Evolutionary conservation across 2,329 filamentous ascomycete genomes (phyloP).

Genomic region (Alternaria sp.): DNA sequence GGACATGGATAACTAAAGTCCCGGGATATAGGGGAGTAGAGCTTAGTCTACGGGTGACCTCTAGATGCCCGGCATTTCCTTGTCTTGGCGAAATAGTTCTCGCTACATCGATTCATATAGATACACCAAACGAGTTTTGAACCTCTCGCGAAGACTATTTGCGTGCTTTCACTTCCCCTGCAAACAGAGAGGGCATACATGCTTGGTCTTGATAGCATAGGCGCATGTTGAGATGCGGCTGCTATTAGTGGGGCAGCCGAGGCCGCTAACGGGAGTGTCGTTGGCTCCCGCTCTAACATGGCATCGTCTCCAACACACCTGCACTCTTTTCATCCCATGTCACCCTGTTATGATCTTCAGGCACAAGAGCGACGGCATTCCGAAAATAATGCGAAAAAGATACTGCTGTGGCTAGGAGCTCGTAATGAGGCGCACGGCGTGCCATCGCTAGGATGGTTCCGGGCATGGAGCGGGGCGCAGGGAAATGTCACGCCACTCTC

Average conservation of each 20-base stretch:
- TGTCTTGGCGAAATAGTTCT: neutral
- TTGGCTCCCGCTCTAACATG: constrained; percentile 3
- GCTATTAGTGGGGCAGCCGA: constrained; percentile 2
- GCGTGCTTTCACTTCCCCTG: neutral
- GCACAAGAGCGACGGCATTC: neutral
- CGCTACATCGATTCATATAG: neutral
- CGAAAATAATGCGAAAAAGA: neutral
- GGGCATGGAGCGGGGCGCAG: constrained; percentile 16
- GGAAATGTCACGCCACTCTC: constrained; percentile 42
- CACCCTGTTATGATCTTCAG: neutral
- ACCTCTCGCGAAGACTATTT: neutral
- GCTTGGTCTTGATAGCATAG: neutral
- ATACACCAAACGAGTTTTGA: neutral
- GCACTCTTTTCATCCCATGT: neutral
- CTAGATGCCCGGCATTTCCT: neutral
- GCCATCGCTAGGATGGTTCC: constrained; percentile 9
- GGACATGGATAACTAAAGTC: neutral
- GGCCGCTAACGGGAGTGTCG: constrained; percentile 10
- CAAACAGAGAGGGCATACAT: neutral
- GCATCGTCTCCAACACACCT: neutral
- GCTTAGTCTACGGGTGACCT: neutral
- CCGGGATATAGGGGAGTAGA: neutral
- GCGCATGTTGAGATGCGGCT: neutral
- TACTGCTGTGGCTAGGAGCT: neutral
- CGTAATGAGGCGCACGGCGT: neutral